A percentile compares a stretch with the other conserved stretches of the same genome.
Evolutionary conservation across 2,329 filamentous ascomycete genomes (phyloP).

Genomic region (Emergomyces pasteurianus): DNA sequence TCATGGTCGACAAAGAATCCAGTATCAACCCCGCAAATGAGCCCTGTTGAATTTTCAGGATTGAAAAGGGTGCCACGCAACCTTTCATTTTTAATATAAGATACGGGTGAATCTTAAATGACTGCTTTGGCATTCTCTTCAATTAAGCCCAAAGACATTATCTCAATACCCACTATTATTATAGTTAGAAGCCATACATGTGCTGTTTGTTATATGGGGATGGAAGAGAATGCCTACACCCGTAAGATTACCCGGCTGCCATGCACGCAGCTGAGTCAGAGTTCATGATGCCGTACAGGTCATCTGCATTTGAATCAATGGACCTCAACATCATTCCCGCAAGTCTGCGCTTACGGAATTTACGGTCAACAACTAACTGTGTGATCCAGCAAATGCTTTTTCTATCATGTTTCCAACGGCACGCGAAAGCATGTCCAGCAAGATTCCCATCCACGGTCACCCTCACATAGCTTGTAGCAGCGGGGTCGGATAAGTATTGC

Average conservation of each 20-base stretch:
- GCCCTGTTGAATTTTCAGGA: conserved; percentile 16
- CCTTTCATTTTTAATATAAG: conserved; percentile 29
- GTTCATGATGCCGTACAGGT: conserved; percentile 3
- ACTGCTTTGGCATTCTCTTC: conserved; percentile 19
- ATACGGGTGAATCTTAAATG: conserved; percentile 26
- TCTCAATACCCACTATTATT: too few species aligned
- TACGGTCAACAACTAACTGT: conserved; percentile 28
- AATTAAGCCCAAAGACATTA: conserved; percentile 16
- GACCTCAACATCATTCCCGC: conserved; percentile 22
- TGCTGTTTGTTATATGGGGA: too few species aligned
- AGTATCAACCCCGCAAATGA: conserved; percentile 25
- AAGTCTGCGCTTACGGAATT: conserved; percentile 27
- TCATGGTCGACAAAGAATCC: conserved; percentile 28
- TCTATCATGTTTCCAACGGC: conserved; percentile 21
- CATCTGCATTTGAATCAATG: conserved; percentile 19
- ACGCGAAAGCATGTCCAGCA: conserved; percentile 22
- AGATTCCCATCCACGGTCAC: conserved; percentile 8
- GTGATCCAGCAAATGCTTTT: conserved; percentile 31
- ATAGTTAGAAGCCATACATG: too few species aligned
- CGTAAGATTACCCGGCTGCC: too few species aligned
- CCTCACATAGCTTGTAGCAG: conserved; percentile 4
- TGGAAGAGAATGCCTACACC: too few species aligned
- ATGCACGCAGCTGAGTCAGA: too few species aligned
- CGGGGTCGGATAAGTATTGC: conserved; percentile 5
- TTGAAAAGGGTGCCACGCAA: conserved; percentile 26